Evolutionary conservation across 1,284 basidiomycete genomes (phyloP).

Genomic region (Flammula alnicola): DNA sequence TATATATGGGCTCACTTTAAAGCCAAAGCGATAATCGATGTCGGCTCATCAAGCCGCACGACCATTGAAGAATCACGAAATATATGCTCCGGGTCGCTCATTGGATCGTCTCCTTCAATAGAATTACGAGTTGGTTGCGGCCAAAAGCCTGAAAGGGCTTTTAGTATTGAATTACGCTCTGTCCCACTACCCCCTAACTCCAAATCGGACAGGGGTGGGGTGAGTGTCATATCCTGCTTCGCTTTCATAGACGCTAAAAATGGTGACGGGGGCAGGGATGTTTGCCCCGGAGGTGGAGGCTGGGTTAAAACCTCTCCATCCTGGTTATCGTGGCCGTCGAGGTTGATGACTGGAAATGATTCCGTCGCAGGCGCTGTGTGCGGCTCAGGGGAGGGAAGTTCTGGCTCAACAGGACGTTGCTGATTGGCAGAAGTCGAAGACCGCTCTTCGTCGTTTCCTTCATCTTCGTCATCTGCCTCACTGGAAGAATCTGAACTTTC

Average conservation of each 20-base stretch:
- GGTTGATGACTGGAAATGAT: conserved; percentile 4
- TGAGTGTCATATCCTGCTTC: conserved; percentile 46
- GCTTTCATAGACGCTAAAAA: conserved; percentile 47
- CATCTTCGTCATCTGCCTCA: conserved; percentile 89
- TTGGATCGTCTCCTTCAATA: conserved; percentile 65
- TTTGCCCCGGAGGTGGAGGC: conserved; percentile 38
- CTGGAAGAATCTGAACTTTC: conserved; percentile 80
- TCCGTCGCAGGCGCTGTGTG: conserved; percentile 30
- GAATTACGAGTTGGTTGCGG: conserved; percentile 60
- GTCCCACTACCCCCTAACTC: conserved; percentile 55
- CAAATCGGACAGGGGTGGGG: conserved; percentile 40
- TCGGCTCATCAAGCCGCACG: conserved; percentile 96
- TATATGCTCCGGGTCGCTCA: conserved; percentile 86
- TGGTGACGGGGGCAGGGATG: conserved; percentile 59
- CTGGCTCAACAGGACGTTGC: conserved; percentile 35
- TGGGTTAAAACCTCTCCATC: conserved; percentile 20
- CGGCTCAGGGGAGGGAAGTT: conserved; percentile 29
- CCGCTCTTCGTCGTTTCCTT: conserved; percentile 63
- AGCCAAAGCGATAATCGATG: conserved; percentile 96
- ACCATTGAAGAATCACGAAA: conserved; percentile 96
- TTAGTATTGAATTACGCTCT: conserved; percentile 82
- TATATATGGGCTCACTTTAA: conserved; percentile 77
- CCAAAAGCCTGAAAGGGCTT: conserved; percentile 87
- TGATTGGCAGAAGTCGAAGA: conserved; percentile 18
- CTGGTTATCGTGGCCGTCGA: conserved; percentile 3